Evolutionary conservation across 2,329 filamentous ascomycete genomes (phyloP).

Genomic region (Ilyonectria robusta): DNA sequence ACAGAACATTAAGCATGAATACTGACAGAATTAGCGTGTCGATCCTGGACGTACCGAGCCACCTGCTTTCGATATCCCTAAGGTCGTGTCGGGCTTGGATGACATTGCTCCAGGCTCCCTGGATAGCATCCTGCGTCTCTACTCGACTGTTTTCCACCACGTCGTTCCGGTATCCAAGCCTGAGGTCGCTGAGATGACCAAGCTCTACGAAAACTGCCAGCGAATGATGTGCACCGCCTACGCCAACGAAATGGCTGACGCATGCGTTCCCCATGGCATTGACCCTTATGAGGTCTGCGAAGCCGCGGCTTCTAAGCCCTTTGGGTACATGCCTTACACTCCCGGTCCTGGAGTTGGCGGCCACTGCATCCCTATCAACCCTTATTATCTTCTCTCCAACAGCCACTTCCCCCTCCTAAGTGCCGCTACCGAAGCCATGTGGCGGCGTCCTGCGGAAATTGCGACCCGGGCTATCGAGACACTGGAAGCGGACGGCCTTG

Average conservation of each 20-base stretch:
- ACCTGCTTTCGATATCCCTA: slow-evolving; percentile 60
- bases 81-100: slow-evolving; percentile 67
- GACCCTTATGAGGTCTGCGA: slow-evolving; percentile 64
- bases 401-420: slow-evolving; percentile 58
- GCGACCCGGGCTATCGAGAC: too few relatives aligned
- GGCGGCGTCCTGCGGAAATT: too few relatives aligned
- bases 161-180: slow-evolving; percentile 63
- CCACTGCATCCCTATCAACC: slow-evolving; percentile 70
- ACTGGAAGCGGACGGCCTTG: too few relatives aligned
- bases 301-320: slow-evolving; percentile 65
- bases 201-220: slow-evolving; percentile 70
- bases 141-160: slow-evolving; percentile 59
- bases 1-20: too few relatives aligned
- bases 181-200: slow-evolving; percentile 70
- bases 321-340: slow-evolving; percentile 63
- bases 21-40: slow-evolving; percentile 53
- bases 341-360: slow-evolving; percentile 66
- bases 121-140: slow-evolving; percentile 58
- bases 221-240: slow-evolving; percentile 67
- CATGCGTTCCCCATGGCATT: slow-evolving; percentile 60
- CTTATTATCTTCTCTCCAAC: slow-evolving; percentile 64
- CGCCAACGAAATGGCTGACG: slow-evolving; percentile 69
- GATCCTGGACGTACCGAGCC: slow-evolving; percentile 64
- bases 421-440: too few relatives aligned
- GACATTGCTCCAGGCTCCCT: slow-evolving; percentile 61